These are phyloP conservation scores for Mycena latifolia DNA, from an alignment of 768 basidiomycete species.

Conservation along the genomic window DNA sequence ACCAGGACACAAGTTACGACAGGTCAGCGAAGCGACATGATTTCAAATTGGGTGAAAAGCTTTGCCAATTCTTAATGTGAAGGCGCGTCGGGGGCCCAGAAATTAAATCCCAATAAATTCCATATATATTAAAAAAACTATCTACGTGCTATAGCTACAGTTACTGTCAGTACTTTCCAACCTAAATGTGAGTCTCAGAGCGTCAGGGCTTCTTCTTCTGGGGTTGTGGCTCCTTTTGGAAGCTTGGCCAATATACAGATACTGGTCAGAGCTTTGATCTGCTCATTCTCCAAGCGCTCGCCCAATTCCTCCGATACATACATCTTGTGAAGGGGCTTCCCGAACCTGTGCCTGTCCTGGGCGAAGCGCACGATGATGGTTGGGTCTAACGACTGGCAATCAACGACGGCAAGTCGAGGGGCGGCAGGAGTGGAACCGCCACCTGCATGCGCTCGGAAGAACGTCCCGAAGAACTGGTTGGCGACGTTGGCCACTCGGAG, in stretches of 20 bases:
- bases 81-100: too few species aligned
- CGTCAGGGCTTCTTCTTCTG: constrained; percentile 53
- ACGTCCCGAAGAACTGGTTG: constrained; percentile 57
- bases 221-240: constrained; percentile 53
- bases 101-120: not conserved
- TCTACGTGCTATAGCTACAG: constrained; percentile 36
- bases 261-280: constrained; percentile 44
- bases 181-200: not conserved
- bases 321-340: constrained; percentile 62
- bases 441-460: constrained; percentile 49
- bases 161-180: constrained; percentile 18
- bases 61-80: too few species aligned
- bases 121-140: constrained; percentile 29
- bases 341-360: constrained; percentile 49
- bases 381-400: constrained; percentile 55
- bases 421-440: constrained; percentile 48
- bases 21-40: too few species aligned
- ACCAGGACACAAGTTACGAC: too few species aligned
- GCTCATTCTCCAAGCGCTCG: constrained; percentile 37
- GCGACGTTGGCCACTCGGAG: constrained; percentile 57
- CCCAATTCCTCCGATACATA: constrained; percentile 54
- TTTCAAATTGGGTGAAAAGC: too few species aligned
- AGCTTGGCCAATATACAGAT: constrained; percentile 41
- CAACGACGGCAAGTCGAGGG: constrained; percentile 59
- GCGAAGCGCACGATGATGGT: constrained; percentile 51